phyloP scores from a whole-genome alignment of 1,284 basidiomycete genomes.

The Agroathelia rolfsii region DNA sequence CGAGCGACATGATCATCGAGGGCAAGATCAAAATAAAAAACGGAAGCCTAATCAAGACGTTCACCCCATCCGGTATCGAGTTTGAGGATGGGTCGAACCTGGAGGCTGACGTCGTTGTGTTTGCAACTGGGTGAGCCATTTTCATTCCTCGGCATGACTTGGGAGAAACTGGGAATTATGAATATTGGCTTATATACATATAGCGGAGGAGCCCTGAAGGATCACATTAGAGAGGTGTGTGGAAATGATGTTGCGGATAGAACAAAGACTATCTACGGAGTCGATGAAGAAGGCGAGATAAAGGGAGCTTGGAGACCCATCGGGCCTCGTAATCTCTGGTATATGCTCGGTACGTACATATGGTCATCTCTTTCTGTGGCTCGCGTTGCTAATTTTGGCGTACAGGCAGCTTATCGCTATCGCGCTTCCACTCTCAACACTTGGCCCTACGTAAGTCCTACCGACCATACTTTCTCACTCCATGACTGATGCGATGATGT shows the following conservation, averaged over 20 bases:
- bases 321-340: constrained; percentile 24
- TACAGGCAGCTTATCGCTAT: constrained; percentile 23
- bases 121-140: constrained; percentile 29
- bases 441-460: constrained; percentile 27
- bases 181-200: not conserved
- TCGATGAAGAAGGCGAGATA: constrained; percentile 35
- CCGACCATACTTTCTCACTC: not conserved
- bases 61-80: constrained; percentile 24
- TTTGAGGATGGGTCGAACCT: constrained; percentile 34
- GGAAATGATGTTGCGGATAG: constrained; percentile 26
- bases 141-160: not conserved
- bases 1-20: constrained; percentile 27
- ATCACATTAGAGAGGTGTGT: constrained; percentile 27
- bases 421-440: constrained; percentile 25
- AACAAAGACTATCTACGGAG: constrained; percentile 32
- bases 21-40: constrained; percentile 36
- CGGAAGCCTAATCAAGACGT: constrained; percentile 26
- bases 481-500: constrained; percentile 4
- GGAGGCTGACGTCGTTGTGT: constrained; percentile 36
- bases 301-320: constrained; percentile 25
- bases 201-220: constrained; percentile 21
- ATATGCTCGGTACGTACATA: constrained; percentile 21
- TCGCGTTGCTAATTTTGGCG: constrained; percentile 12
- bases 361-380: not conserved
- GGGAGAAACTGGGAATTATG: constrained; percentile 10